phyloP scores from a whole-genome alignment of 495 filamentous ascomycete species.

The Hypomontagnella monticulosa region DNA sequence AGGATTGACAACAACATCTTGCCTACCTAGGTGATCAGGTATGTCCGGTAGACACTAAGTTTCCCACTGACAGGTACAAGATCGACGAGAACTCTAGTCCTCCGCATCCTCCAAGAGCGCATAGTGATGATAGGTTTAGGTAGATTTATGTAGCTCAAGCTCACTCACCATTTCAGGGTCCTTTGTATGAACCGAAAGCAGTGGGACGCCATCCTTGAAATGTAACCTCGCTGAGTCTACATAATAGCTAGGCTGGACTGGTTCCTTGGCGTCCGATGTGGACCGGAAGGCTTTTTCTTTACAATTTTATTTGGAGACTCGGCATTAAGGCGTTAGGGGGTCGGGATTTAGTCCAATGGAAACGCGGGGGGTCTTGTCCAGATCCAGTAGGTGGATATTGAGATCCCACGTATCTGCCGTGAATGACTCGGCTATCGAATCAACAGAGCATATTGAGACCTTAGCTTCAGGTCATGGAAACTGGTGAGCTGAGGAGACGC shows the following conservation, averaged over 20 bases:
- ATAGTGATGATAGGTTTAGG: slow-evolving; percentile 16
- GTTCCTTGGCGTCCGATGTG: slow-evolving; percentile 7
- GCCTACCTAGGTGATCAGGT: background rate
- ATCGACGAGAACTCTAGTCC: background rate
- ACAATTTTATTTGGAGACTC: slow-evolving; percentile 12
- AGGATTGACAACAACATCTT: slow-evolving; percentile 36
- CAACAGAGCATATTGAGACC: background rate
- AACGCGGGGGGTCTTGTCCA: slow-evolving; percentile 12
- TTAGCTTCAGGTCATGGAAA: background rate
- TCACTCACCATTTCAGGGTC: slow-evolving; percentile 1
- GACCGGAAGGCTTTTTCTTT: slow-evolving; percentile 3
- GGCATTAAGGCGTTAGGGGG: slow-evolving; percentile 21
- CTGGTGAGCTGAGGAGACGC: background rate
- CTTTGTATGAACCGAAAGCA: slow-evolving; percentile 10
- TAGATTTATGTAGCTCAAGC: background rate
- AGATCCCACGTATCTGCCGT: slow-evolving; percentile 7
- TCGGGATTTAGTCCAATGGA: slow-evolving; percentile 11
- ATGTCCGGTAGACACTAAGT: background rate
- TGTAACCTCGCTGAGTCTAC: slow-evolving; percentile 16
- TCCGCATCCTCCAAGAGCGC: background rate
- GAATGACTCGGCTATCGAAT: slow-evolving; percentile 8
- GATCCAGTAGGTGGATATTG: slow-evolving; percentile 31
- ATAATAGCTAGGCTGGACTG: background rate
- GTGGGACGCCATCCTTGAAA: slow-evolving; percentile 22
- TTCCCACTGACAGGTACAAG: background rate